Evolutionary conservation across 2,329 filamentous ascomycete genomes (phyloP).

Genomic region (Fusarium musae): DNA sequence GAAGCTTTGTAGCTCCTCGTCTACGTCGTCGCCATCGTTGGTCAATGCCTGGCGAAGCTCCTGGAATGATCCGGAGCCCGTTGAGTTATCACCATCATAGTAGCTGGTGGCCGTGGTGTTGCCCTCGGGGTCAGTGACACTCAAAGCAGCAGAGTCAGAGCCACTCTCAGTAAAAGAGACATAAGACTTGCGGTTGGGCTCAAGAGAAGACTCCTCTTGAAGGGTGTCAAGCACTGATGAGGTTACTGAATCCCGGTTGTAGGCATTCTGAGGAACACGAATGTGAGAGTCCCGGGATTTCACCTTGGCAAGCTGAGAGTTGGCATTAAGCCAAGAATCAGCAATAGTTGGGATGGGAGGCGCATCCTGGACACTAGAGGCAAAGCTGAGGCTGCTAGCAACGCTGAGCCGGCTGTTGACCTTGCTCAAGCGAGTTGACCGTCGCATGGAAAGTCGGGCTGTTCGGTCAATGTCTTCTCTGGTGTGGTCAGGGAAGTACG

Average conservation of each 20-base stretch:
- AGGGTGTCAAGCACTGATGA: constrained; percentile 90
- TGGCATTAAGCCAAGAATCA: constrained; percentile 82
- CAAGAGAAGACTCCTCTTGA: constrained; percentile 87
- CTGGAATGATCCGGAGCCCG: constrained; percentile 78
- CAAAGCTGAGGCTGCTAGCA: constrained; percentile 91
- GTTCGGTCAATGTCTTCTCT: constrained; percentile 96
- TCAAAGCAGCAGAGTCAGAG: constrained; percentile 76
- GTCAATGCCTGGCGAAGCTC: constrained; percentile 87
- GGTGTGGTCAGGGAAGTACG: constrained; percentile 96
- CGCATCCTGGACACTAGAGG: constrained; percentile 90
- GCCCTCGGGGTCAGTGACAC: constrained; percentile 81
- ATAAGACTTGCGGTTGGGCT: constrained; percentile 93
- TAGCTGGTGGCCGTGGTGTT: constrained; percentile 80
- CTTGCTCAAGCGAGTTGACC: constrained; percentile 90
- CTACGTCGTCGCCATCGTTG: constrained; percentile 90
- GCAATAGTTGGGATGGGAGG: constrained; percentile 96
- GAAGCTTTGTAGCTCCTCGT: constrained; percentile 91
- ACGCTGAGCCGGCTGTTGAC: constrained; percentile 94
- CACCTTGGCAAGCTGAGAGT: constrained; percentile 52
- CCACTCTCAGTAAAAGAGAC: constrained; percentile 85
- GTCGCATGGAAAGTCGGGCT: constrained; percentile 88
- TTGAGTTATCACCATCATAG: constrained; percentile 82
- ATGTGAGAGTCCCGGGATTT: constrained; percentile 62
- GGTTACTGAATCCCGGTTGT: constrained; percentile 86
- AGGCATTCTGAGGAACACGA: constrained; percentile 46